Base-by-base conservation (phyloP, 2,329 filamentous ascomycete species). In the Cercospora zeina region DNA sequence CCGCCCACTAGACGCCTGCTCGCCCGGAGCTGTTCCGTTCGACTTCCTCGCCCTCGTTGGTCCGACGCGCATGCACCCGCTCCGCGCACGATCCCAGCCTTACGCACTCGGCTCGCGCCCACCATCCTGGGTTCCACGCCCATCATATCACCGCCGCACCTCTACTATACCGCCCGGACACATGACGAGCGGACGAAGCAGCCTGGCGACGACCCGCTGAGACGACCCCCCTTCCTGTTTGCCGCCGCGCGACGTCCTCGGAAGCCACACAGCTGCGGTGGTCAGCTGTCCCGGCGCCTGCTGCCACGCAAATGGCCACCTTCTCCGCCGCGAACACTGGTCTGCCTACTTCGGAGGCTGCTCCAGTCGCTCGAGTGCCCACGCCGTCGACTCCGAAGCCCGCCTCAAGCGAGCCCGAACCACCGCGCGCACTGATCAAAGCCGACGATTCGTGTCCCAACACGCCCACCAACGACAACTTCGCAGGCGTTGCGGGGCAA, bases 391-490 rank as follows among this genome's bases (percentile, higher is more conserved):
- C 59, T 34, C 49, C 58, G 6, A 63, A 58, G 42, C 81, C 85
- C n/a, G 82, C 81, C 7, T 86, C 84, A 24, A 84, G 80, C 62
- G 83, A 77, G 69, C 76, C 76, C 56, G 69, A 75, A 66, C 76
- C 78, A 60, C 72, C 78, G 49, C 73, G 68, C 63, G 55, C 73
- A 64, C 76, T 75, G 61, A 61, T 71, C 55, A 72, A 71, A 65
- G 61, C 68, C 67, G 78, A 78, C 61, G 78, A 79, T 58, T 73
- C 70, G 47, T 62, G 74, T 63, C 83, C 85, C 65, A 78, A 83
- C 62, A 90, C 88, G 1, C 88, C 89, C 0, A 90, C 88, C 27
- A 83, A 85, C 73, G 76, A 78, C 62, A 80, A 74, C 68, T 83
- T 83, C 71, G 75, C 73, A 30, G 80, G 79, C 30, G 68, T 82